Evolutionary conservation across 2,329 filamentous ascomycete genomes (phyloP), one percentile per base, ranked within the genome.

Genomic region (Colletotrichum gloeosporioides): DNA sequence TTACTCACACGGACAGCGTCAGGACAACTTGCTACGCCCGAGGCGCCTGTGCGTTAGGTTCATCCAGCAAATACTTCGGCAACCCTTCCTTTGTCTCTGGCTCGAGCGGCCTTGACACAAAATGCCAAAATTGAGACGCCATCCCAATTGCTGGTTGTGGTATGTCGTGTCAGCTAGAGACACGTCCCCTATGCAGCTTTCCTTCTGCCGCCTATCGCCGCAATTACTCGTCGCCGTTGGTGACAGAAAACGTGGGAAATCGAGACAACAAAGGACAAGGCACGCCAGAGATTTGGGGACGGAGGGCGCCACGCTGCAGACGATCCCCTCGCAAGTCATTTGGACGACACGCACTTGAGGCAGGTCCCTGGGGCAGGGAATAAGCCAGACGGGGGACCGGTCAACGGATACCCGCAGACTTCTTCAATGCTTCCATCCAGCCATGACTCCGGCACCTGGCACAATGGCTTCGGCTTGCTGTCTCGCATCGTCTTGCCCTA

Each of bases 381-480:
- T 16, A 75, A 67, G 64, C 66, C n/a, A 32, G 73, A 69, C 39
- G 64, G 44, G 44, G 59, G 59, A 34, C n/a, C 29, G 31, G 68
- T 25, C 36, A 62, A 63, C 63, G 53, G 69, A 34, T 44, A 55
- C 18, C 59, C 53, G 65, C 71, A 55, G 62, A 32, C 61, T 75
- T 77, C 72, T 68, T 75, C 66, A 62, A 71, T 68, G 66, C 66
- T 71, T 77, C 66, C 70, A 74, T 76, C 44, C 64, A 68, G 71
- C 34, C 64, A 73, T 69, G 57, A 69, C 70, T 76, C 44, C 61
- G 64, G 64, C 57, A 68, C 63, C 59, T 76, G 44, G 59, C 49
- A 63, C 31, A 44, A 76, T 32, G 68, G 34, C 59, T 65, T 64
- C 64, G 44, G 44, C 29, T 69, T 76, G 69, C 69, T 63, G 34